Percentiles rank a stretch among this genome's conserved stretches.
These are phyloP conservation scores for Cicer pinnatifidum DNA, from an alignment of 306 rosid species.

Conservation along the genomic window DNA sequence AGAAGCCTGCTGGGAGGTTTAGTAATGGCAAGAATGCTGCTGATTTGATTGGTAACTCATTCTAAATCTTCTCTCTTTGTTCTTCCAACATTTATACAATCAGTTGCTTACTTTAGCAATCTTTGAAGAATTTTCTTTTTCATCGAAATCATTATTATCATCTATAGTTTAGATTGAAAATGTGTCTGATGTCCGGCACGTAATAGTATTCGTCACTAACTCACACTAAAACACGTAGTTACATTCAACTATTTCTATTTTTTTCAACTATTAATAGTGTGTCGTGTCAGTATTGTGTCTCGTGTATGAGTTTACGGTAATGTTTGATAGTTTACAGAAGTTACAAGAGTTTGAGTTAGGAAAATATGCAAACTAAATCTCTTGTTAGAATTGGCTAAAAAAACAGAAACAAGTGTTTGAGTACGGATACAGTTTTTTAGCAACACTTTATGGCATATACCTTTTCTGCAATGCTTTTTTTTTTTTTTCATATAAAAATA, in stretches of 20 bases:
- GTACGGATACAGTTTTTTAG: background rate
- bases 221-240: no score
- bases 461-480: background rate
- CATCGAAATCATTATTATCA: no score
- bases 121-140: background rate
- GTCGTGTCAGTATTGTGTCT: no score
- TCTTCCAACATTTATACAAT: background rate
- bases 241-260: no score
- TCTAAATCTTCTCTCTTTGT: background rate
- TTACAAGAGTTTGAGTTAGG: background rate
- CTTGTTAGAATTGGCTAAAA: background rate
- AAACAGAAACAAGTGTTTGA: no score
- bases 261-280: background rate
- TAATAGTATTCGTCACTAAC: no score
- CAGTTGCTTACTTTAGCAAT: background rate
- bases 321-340: no score
- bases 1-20: slow-evolving; percentile 64
- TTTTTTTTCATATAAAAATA: background rate
- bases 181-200: no score
- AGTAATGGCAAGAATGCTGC: slow-evolving; percentile 82
- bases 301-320: no score
- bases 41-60: slow-evolving; percentile 61
- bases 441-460: background rate
- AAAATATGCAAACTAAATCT: slow-evolving; percentile 7
- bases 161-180: no score